Conservation (phyloP, 1,139 yeast species). For the Hansenula anomala region DNA sequence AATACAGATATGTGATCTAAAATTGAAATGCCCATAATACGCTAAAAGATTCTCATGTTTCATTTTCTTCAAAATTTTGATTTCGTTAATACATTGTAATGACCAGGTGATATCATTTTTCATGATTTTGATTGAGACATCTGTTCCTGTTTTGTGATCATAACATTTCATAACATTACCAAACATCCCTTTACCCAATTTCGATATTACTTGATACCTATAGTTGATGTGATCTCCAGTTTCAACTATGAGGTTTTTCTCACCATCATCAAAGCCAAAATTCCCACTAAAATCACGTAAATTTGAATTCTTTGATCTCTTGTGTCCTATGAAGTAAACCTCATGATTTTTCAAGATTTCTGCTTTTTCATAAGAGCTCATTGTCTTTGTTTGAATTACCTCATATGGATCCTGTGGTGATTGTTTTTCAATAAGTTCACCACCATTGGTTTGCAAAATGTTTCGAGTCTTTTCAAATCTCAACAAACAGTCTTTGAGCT, state of each 20-base stretch:
- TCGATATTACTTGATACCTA: conserved; percentile 56
- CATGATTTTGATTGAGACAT: conserved; percentile 73
- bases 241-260: conserved; percentile 56
- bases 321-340: conserved; percentile 31
- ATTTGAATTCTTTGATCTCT: conserved; percentile 3
- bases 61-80: conserved; percentile 57
- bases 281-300: conserved; percentile 28
- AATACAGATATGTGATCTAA: conserved; percentile 81
- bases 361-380: conserved; percentile 49
- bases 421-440: too few relatives aligned
- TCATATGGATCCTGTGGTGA: not conserved
- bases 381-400: conserved; percentile 2
- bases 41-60: conserved; percentile 41
- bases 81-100: conserved; percentile 74
- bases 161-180: conserved; percentile 71
- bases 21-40: conserved; percentile 68
- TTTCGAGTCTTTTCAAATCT: not conserved
- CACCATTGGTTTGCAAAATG: not conserved
- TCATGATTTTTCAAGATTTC: conserved; percentile 42
- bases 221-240: conserved; percentile 73
- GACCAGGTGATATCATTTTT: conserved; percentile 73
- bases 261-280: conserved; percentile 70
- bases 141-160: conserved; percentile 56
- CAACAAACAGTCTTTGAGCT: not conserved
- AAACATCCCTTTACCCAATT: conserved; percentile 78